Conservation (phyloP, 495 filamentous ascomycete species). For the Friedmanniomyces simplex region DNA sequence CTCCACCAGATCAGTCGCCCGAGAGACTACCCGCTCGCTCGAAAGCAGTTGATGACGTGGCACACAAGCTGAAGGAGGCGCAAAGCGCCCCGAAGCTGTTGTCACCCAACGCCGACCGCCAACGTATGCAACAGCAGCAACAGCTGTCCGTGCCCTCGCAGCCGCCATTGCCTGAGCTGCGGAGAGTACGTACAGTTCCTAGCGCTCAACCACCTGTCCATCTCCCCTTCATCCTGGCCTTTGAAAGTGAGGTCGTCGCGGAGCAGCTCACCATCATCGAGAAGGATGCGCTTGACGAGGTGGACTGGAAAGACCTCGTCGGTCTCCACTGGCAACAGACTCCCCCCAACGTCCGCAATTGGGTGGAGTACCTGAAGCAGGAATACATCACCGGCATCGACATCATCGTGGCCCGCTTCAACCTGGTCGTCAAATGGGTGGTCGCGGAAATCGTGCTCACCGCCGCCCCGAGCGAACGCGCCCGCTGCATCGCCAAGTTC, state of each 20-base stretch:
- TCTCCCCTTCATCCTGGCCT: constrained; percentile 87
- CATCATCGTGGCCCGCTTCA: constrained; percentile 92
- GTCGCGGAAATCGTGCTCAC: constrained; percentile 87
- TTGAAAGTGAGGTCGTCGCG: constrained; percentile 79
- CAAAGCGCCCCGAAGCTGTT: constrained; percentile 17
- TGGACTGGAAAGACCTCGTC: constrained; percentile 96
- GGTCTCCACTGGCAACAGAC: constrained; percentile 82
- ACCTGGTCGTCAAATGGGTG: constrained; percentile 95
- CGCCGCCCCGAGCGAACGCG: constrained; percentile 64
- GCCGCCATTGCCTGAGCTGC: neutral
- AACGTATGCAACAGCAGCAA: neutral
- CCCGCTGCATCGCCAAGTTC: constrained; percentile 62
- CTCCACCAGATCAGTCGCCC: constrained; percentile 7
- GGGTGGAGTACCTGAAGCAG: constrained; percentile 87
- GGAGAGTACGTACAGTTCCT: constrained; percentile 4
- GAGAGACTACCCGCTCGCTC: constrained; percentile 4
- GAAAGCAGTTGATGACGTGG: neutral
- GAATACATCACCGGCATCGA: constrained; percentile 80
- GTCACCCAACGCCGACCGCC: constrained; percentile 10
- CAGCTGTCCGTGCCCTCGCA: no score
- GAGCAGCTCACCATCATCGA: constrained; percentile 95
- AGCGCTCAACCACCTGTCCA: constrained; percentile 38
- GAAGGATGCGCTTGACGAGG: constrained; percentile 88
- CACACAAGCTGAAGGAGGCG: constrained; percentile 12
- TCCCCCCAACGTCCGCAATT: constrained; percentile 56